Evolutionary conservation across 2,329 filamentous ascomycete species (phyloP).

Genomic region (Aureobasidium sp.): DNA sequence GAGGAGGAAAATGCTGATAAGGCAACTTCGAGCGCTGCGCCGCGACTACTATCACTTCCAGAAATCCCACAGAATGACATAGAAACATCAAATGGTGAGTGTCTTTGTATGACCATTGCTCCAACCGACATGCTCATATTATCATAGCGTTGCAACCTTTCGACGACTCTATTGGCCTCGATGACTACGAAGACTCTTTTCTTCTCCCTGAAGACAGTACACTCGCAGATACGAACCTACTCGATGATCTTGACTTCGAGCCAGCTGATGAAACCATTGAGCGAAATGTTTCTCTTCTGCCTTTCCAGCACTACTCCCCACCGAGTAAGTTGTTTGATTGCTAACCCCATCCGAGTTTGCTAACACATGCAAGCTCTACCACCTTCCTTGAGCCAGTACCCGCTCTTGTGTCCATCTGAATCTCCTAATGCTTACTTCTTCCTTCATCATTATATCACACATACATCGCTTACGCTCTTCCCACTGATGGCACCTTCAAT

Average conservation of each 20-base stretch:
- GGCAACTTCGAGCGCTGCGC: neutral
- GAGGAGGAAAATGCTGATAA: neutral
- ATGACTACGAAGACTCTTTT: neutral
- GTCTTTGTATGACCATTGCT: too few relatives aligned
- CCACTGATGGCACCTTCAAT: neutral
- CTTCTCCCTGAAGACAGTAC: neutral
- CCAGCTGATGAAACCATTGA: neutral
- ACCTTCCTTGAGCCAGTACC: slow-evolving; percentile 5
- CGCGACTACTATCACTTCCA: neutral
- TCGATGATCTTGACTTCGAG: neutral
- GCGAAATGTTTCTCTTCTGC: neutral
- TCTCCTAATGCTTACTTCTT: slow-evolving; percentile 8
- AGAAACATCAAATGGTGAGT: neutral
- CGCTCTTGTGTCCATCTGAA: slow-evolving; percentile 4
- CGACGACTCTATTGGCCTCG: neutral
- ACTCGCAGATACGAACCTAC: neutral
- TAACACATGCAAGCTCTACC: neutral
- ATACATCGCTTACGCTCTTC: slow-evolving; percentile 3
- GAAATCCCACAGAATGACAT: neutral
- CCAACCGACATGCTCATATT: neutral
- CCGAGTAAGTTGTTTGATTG: neutral
- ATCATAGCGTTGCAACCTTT: neutral
- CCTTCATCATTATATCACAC: slow-evolving; percentile 9
- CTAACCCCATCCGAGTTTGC: neutral
- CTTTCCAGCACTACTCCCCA: neutral